Evolutionary conservation across 371 early-diverging fungal genomes (phyloP).

Genomic region (Apophysomyces elegans): DNA sequence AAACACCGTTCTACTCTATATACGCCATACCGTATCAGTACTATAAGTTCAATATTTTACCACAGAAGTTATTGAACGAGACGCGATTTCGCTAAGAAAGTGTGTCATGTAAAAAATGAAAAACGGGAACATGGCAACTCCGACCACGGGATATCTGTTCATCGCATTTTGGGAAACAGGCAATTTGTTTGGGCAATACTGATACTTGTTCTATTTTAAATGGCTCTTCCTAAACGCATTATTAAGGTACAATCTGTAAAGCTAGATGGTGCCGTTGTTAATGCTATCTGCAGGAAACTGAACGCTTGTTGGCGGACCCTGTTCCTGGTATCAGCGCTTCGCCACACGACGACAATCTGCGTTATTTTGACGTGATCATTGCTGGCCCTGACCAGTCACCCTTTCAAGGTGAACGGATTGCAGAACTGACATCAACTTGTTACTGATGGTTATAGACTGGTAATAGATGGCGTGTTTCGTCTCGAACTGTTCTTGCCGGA

Average conservation of each 20-base stretch:
- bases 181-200: too few species aligned
- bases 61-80: too few species aligned
- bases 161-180: too few species aligned
- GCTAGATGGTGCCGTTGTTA: neutral
- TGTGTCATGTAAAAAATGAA: too few species aligned
- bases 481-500: slow-evolving; percentile 97
- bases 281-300: slow-evolving; percentile 81
- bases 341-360: slow-evolving; percentile 93
- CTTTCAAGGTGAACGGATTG: slow-evolving; percentile 84
- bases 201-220: slow-evolving; percentile 21
- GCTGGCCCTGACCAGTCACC: slow-evolving; percentile 96
- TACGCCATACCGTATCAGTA: too few species aligned
- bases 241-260: slow-evolving; percentile 62
- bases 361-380: slow-evolving; percentile 98
- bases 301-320: slow-evolving; percentile 92
- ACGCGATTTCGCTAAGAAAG: too few species aligned
- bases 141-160: too few species aligned
- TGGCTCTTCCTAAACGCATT: slow-evolving; percentile 80
- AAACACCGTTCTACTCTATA: too few species aligned
- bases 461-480: slow-evolving; percentile 92
- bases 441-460: slow-evolving; percentile 8
- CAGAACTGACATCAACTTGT: neutral
- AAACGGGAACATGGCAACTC: too few species aligned
- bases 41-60: too few species aligned
- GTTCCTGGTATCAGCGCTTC: slow-evolving; percentile 95